A percentile compares a stretch with the other conserved stretches of the same genome.
phyloP scores from a whole-genome alignment of 805 yeast genomes.

The Candida oleophila region DNA sequence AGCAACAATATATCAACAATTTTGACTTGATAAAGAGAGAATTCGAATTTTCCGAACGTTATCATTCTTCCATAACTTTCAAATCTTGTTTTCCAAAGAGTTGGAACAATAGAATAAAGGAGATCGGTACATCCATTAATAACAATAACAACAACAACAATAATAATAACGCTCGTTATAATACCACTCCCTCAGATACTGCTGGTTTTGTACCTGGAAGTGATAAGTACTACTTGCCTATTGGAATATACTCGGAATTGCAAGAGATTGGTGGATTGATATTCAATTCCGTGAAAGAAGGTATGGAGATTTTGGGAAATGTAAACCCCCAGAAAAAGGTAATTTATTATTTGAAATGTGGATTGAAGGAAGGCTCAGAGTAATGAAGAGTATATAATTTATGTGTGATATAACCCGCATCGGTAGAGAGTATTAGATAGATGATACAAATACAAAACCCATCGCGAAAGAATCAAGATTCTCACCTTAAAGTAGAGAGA shows the following conservation, averaged over 20 bases:
- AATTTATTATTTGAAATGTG: slow-evolving; percentile 16
- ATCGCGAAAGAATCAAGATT: too few species aligned
- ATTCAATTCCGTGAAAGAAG: slow-evolving; percentile 29
- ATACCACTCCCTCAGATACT: slow-evolving; percentile 6
- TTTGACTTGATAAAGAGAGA: slow-evolving; percentile 18
- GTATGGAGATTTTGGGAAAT: slow-evolving; percentile 17
- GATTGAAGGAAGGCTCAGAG: slow-evolving; percentile 9
- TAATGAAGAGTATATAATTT: too few species aligned
- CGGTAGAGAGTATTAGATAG: too few species aligned
- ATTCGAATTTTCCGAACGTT: slow-evolving; percentile 25
- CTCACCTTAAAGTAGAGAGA: too few species aligned
- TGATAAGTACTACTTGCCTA: slow-evolving; percentile 32
- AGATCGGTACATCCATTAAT: slow-evolving; percentile 4
- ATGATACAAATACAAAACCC: too few species aligned
- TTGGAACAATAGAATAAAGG: slow-evolving; percentile 21
- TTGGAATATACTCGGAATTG: slow-evolving; percentile 35
- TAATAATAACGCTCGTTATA: slow-evolving; percentile 1
- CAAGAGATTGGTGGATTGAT: slow-evolving; percentile 32
- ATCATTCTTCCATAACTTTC: slow-evolving; percentile 19
- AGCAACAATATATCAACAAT: slow-evolving; percentile 25
- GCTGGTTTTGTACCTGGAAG: slow-evolving; percentile 19
- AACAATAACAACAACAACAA: too few species aligned
- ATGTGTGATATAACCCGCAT: too few species aligned
- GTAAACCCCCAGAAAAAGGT: slow-evolving; percentile 1
- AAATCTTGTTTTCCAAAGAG: slow-evolving; percentile 31